phyloP scores from a whole-genome alignment of 2,329 filamentous ascomycete species.

The Penicillium digitatum region DNA sequence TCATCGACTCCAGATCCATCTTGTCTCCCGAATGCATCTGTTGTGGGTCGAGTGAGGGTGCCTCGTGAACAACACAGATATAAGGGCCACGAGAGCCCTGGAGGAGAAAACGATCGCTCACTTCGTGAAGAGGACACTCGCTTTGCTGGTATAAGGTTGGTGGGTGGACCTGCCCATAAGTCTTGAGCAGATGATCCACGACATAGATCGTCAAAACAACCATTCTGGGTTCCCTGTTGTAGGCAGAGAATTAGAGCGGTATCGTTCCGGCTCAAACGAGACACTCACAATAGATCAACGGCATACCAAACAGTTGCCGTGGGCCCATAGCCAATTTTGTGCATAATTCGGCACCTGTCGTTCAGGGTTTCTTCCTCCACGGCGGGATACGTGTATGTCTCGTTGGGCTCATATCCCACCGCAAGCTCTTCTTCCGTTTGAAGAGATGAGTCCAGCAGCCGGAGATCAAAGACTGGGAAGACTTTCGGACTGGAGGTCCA shows the following conservation, averaged over 20 bases:
- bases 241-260: neutral
- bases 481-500: constrained; percentile 6
- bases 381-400: constrained; percentile 18
- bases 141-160: constrained; percentile 2
- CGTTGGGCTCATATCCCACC: constrained; percentile 14
- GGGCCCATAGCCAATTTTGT: constrained; percentile 28
- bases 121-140: constrained; percentile 15
- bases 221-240: constrained; percentile 6
- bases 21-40: neutral
- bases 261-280: neutral
- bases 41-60: neutral
- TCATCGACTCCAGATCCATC: neutral
- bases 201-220: constrained; percentile 22
- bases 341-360: constrained; percentile 22
- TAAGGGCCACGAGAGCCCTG: constrained; percentile 16
- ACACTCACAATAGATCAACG: neutral
- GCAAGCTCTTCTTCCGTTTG: constrained; percentile 15
- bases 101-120: constrained; percentile 19
- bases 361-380: constrained; percentile 18
- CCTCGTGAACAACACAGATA: constrained; percentile 24
- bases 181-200: constrained; percentile 15
- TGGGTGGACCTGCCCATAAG: constrained; percentile 17
- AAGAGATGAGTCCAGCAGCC: constrained; percentile 6
- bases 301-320: constrained; percentile 27
- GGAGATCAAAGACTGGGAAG: constrained; percentile 9